Evolutionary conservation across 768 basidiomycete genomes (phyloP).

Genomic region (Clavaria fumosa): DNA sequence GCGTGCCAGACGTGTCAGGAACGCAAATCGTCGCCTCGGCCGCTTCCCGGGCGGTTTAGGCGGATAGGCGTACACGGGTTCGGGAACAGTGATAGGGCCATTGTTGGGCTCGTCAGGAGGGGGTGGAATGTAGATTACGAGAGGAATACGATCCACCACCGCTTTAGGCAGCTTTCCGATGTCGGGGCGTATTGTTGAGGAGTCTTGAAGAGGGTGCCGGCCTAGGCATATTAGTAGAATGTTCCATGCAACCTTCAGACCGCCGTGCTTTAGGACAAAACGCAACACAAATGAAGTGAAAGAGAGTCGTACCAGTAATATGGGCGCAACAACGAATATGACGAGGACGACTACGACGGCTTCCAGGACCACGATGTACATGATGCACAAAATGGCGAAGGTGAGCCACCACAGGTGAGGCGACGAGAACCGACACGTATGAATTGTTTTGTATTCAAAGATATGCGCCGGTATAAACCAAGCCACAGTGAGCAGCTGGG

Average conservation of each 20-base stretch:
- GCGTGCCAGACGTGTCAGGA: conserved; percentile 22
- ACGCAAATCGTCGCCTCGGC: conserved; percentile 36
- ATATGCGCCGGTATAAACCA: conserved; percentile 80
- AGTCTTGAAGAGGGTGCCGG: conserved; percentile 64
- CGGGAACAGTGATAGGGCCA: conserved; percentile 27
- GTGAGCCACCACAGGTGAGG: conserved; percentile 82
- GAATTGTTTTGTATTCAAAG: conserved; percentile 59
- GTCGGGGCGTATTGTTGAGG: conserved; percentile 57
- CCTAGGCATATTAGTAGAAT: conserved; percentile 66
- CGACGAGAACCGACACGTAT: conserved; percentile 54
- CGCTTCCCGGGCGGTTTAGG: conserved; percentile 26
- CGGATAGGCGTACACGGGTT: conserved; percentile 44
- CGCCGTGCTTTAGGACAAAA: no score
- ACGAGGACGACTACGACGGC: conserved; percentile 21
- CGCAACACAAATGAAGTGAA: no score
- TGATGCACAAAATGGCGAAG: conserved; percentile 64
- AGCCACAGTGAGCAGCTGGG: conserved; percentile 54
- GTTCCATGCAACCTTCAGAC: conserved; percentile 69
- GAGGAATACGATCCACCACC: conserved; percentile 63
- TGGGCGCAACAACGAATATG: conserved; percentile 65
- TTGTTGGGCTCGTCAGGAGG: conserved; percentile 36
- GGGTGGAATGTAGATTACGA: conserved; percentile 75
- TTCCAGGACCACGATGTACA: conserved; percentile 51
- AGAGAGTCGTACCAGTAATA: conserved; percentile 70
- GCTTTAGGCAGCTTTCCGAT: conserved; percentile 58